Evolutionary conservation across 208 protist species (phyloP), one percentile per base, ranked within the genome.

Genomic region (Leptomonas pyrrhocoris): DNA sequence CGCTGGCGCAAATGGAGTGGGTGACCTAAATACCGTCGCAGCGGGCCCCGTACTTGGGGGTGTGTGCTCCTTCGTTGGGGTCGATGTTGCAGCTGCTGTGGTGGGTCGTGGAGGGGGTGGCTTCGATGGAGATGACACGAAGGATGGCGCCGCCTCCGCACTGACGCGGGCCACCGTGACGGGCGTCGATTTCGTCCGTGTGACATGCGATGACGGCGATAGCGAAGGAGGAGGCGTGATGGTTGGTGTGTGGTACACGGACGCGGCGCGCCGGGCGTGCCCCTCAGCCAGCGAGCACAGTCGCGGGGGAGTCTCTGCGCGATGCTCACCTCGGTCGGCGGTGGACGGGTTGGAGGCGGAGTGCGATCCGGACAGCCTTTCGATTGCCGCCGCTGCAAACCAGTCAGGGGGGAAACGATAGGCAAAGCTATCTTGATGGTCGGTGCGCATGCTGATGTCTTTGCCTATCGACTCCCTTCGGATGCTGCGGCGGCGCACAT

Each of bases 361-460:
- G 49, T 57, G 30, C 2, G 2, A 30, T 6, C 36, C 6, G 13
- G 48, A 19, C 18, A 67, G 36, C 5, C 61, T 46, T 34, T 38
- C 36, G 27, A 67, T 30, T 19, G 61, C 61, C 9, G 28, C 19
- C 5, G 48, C 23, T 30, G 21, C 13, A 21, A 67, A 67, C 61
- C 61, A 67, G 11, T 57, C 61, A 11, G 21, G 0, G 11, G 61
- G 48, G 18, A 67, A 67, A 34, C 36, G 15, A 23, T 51, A 63
- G 23, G 8, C 9, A 5, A 38, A 25, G 18, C 25, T 25, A 5
- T 49, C 57, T 1, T 43, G 25, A 16, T 19, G 57, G 7, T 34
- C 23, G 16, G 4, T 28, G 36, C 21, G 2, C 43, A 34, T 34
- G 18, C 2, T 15, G 18, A 4, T 40, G 54, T 6, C 27, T 6